A percentile compares a stretch with the other conserved stretches of the same genome.
Evolutionary conservation across 148 eudicot genomes (phyloP).

Genomic region (Vaccinium darrowii): DNA sequence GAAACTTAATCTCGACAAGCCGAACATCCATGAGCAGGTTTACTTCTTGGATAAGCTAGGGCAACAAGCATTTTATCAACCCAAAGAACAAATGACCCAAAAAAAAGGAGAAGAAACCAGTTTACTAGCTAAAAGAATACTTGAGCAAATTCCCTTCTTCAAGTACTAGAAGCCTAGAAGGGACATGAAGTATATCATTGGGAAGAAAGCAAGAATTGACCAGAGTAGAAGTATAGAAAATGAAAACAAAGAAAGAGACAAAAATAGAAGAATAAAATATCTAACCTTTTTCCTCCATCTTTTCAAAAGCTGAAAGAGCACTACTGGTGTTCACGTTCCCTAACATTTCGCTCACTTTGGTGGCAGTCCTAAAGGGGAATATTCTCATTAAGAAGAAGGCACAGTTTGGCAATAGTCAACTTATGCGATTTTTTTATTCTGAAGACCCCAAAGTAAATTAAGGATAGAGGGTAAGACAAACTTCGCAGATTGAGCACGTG

Average conservation of each 20-base stretch:
- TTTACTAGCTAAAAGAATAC: not conserved
- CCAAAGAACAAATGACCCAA: not conserved
- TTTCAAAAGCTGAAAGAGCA: slow-evolving; percentile 96
- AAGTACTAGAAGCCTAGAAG: not conserved
- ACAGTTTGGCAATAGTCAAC: not conserved
- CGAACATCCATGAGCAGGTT: not conserved
- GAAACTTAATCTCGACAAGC: not conserved
- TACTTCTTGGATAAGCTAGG: not conserved
- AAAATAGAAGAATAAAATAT: not conserved
- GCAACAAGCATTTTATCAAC: slow-evolving; percentile 2
- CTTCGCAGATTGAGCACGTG: slow-evolving; percentile 99
- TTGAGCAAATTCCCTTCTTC: not conserved
- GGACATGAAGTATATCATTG: not conserved
- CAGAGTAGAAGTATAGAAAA: not conserved
- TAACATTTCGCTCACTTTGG: slow-evolving; percentile 89
- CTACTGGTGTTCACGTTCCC: slow-evolving; percentile 94
- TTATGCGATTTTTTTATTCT: not conserved
- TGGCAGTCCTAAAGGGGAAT: slow-evolving; percentile 63
- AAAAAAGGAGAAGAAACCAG: not conserved
- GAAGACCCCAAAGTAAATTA: not conserved
- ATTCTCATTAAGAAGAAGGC: not conserved
- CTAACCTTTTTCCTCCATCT: slow-evolving; percentile 97
- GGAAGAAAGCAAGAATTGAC: not conserved
- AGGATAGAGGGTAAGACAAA: slow-evolving; percentile 30
- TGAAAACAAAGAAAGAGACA: not conserved